Conservation (phyloP, 306 rosid species). For the Dryas octopetala region DNA sequence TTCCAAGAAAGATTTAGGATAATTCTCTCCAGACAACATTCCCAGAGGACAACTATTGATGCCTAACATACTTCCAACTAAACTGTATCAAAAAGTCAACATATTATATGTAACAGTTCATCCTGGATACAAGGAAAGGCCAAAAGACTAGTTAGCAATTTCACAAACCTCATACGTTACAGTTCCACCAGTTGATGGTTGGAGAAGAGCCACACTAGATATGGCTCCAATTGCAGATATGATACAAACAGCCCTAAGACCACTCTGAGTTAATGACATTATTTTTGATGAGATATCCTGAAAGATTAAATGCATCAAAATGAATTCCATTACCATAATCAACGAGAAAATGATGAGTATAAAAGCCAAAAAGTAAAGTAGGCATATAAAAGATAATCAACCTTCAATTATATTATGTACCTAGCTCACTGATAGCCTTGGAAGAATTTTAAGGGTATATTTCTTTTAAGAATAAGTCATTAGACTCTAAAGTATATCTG, state of each 20-base stretch:
- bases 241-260: slow-evolving; percentile 57
- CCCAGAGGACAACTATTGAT: background rate
- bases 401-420: too few species aligned
- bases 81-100: background rate
- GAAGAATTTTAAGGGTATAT: too few species aligned
- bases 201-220: slow-evolving; percentile 73
- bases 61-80: background rate
- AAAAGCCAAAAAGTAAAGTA: background rate
- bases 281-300: slow-evolving; percentile 66
- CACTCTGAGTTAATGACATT: slow-evolving; percentile 59
- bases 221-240: slow-evolving; percentile 71
- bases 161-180: slow-evolving; percentile 86
- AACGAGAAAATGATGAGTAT: background rate
- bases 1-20: background rate
- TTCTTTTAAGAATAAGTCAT: too few species aligned
- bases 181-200: slow-evolving; percentile 65
- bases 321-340: background rate
- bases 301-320: slow-evolving; percentile 16
- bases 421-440: too few species aligned
- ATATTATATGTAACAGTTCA: background rate
- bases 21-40: background rate
- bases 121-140: background rate
- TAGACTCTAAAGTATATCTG: too few species aligned
- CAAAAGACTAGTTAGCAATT: slow-evolving; percentile 5
- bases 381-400: too few species aligned